Evolutionary conservation across 257 asterid species (phyloP).

Genomic region (Lithospermum erythrorhizon): DNA sequence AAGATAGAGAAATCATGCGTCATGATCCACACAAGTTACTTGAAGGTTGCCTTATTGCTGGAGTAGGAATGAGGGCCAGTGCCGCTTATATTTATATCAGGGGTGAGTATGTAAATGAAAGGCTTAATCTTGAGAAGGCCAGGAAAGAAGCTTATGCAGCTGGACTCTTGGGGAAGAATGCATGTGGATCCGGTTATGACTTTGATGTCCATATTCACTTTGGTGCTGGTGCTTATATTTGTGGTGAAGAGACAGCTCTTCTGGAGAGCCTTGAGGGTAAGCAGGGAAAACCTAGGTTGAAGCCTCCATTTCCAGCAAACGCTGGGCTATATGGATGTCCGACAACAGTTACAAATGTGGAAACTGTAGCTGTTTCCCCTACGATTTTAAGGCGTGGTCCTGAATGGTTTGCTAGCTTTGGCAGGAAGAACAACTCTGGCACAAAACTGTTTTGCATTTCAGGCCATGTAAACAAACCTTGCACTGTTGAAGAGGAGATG

Average conservation of each 20-base stretch:
- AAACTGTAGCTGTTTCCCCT: slow-evolving; percentile 96
- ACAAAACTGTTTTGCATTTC: slow-evolving; percentile 89
- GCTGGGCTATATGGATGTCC: slow-evolving; percentile 98
- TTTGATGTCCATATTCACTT: slow-evolving; percentile 92
- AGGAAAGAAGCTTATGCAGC: slow-evolving; percentile 89
- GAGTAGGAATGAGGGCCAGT: slow-evolving; percentile 94
- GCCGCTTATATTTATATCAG: slow-evolving; percentile 96
- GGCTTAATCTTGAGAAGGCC: slow-evolving; percentile 74
- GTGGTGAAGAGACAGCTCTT: slow-evolving; percentile 99
- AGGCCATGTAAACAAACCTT: slow-evolving; percentile 96
- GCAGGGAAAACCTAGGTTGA: slow-evolving; percentile 95
- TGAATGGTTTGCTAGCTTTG: slow-evolving; percentile 94
- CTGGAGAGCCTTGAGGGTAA: slow-evolving; percentile 98
- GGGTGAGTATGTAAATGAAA: slow-evolving; percentile 94
- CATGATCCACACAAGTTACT: slow-evolving; percentile 97
- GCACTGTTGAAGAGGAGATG: slow-evolving; percentile 99
- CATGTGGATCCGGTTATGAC: slow-evolving; percentile 95
- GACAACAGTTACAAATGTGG: slow-evolving; percentile 92
- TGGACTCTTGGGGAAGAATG: slow-evolving; percentile 86
- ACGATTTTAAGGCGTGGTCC: slow-evolving; percentile 97
- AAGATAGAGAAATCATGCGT: slow-evolving; percentile 97
- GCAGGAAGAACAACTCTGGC: slow-evolving; percentile 92
- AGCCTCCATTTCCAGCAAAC: slow-evolving; percentile 99
- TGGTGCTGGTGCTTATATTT: slow-evolving; percentile 97
- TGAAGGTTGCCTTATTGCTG: slow-evolving; percentile 96